Percentiles rank a stretch among this genome's conserved stretches.
These are phyloP conservation scores for Glycyrrhiza uralensis DNA, from an alignment of 306 rosid species.

Conservation along the genomic window DNA sequence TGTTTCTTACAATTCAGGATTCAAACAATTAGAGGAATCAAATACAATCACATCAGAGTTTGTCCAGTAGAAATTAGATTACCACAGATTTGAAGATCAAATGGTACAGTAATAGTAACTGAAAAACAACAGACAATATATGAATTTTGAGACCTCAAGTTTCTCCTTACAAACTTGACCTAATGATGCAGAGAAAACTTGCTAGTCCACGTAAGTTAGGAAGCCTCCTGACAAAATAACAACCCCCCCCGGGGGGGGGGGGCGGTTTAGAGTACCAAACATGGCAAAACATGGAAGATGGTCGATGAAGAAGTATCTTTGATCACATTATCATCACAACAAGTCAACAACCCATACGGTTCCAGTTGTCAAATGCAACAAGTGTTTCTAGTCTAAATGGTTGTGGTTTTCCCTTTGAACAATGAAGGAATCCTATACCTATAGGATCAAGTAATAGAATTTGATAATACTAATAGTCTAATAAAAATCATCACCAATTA, in stretches of 20 bases:
- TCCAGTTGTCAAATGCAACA: not conserved
- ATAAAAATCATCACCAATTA: not conserved
- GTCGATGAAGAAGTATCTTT: not conserved
- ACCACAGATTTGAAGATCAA: not conserved
- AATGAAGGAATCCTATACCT: not conserved
- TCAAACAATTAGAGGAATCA: too few relatives aligned
- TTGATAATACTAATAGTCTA: not conserved
- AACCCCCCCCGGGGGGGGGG: too few relatives aligned
- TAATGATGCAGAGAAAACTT: not conserved
- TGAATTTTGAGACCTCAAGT: not conserved
- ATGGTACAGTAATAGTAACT: not conserved
- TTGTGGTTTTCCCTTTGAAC: not conserved
- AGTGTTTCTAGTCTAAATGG: not conserved
- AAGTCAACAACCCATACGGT: not conserved
- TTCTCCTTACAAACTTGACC: not conserved
- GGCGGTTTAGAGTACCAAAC: not conserved
- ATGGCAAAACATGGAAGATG: not conserved
- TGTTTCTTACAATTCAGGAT: too few relatives aligned
- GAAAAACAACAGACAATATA: not conserved
- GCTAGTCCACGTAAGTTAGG: not conserved
- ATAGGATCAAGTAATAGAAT: not conserved
- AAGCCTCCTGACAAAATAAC: not conserved
- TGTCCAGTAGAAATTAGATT: too few relatives aligned
- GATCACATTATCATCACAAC: too few relatives aligned
- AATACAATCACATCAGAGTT: too few relatives aligned